phyloP scores from a whole-genome alignment of 164 flowering plant species.

The Saururus chinensis region DNA sequence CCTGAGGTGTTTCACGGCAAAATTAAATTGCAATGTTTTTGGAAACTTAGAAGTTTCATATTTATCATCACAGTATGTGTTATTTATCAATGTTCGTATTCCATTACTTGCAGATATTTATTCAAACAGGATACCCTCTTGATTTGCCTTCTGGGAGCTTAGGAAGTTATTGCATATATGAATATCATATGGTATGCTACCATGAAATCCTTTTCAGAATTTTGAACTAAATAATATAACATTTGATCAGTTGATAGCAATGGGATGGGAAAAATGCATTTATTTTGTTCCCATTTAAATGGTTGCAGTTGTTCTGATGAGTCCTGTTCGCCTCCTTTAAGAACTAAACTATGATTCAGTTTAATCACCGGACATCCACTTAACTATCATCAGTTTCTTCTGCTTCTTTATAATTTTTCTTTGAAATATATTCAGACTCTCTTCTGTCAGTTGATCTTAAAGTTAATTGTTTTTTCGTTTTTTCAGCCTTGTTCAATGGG shows the following conservation, averaged over 20 bases:
- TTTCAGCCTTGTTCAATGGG: slow-evolving; percentile 99
- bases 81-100: background rate
- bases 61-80: background rate
- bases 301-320: too few species aligned
- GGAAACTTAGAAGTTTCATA: background rate
- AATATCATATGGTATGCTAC: slow-evolving; percentile 87
- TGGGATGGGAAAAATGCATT: background rate
- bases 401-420: too few species aligned
- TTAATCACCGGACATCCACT: too few species aligned
- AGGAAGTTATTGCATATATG: slow-evolving; percentile 98
- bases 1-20: slow-evolving; percentile 50
- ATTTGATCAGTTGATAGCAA: background rate
- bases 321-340: too few species aligned
- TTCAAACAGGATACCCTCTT: slow-evolving; percentile 98
- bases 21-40: background rate
- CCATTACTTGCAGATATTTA: slow-evolving; percentile 70
- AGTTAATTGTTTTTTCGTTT: background rate
- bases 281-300: background rate
- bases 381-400: too few species aligned
- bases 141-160: slow-evolving; percentile 96
- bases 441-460: background rate
- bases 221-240: background rate
- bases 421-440: background rate
- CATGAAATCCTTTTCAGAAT: background rate
- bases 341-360: too few species aligned